Conservation (phyloP, 208 protist species). For the Trypanosoma cruzi region DNA sequence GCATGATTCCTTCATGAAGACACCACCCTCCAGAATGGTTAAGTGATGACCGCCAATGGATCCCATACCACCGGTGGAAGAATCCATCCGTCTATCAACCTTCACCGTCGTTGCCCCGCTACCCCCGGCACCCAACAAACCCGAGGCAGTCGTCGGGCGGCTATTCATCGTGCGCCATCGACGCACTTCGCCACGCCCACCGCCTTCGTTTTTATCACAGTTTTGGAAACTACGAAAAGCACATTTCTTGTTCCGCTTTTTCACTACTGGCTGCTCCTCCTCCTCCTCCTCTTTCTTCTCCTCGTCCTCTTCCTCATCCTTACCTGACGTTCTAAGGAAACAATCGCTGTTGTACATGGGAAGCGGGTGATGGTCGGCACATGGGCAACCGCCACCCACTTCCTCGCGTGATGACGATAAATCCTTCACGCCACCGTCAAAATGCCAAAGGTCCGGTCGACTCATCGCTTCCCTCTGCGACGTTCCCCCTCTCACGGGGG, state of each 20-base stretch:
- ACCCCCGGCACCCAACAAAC: conserved; percentile 1
- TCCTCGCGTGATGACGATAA: not conserved
- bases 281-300: not conserved
- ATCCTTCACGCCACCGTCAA: not conserved
- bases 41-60: conserved; percentile 85
- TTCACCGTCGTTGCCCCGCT: conserved; percentile 9
- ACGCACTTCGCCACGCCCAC: not conserved
- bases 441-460: not conserved
- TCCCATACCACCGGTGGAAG: not conserved
- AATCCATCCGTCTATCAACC: not conserved
- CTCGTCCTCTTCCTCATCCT: not conserved
- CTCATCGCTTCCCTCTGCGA: not conserved
- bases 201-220: not conserved
- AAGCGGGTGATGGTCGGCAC: conserved; percentile 17
- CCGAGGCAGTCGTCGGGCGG: not conserved
- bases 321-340: not conserved
- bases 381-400: not conserved
- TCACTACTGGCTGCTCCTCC: not conserved
- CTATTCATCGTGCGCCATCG: not conserved
- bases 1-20: conserved; percentile 82
- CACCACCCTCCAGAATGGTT: conserved; percentile 51
- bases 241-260: not conserved
- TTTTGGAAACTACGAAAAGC: not conserved
- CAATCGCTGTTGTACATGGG: conserved; percentile 7
- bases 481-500: not conserved